phyloP scores from a whole-genome alignment of 257 asterid species.

The Phtheirospermum japonicum region DNA sequence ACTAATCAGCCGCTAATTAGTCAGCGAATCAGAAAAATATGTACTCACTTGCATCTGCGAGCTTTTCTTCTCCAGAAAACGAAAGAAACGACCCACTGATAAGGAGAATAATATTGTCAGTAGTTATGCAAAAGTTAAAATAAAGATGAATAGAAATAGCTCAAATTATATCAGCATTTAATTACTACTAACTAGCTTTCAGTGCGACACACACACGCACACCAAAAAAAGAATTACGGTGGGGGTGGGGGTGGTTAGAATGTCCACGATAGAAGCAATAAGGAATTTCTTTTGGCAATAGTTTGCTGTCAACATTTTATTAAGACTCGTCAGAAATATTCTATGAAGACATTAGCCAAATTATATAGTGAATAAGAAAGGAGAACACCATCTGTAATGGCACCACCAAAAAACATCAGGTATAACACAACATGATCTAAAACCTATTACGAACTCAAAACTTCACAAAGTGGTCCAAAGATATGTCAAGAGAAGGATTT shows the following conservation, averaged over 20 bases:
- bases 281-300: neutral
- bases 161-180: neutral
- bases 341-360: conserved; percentile 2
- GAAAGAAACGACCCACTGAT: conserved; percentile 69
- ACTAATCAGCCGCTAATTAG: neutral
- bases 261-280: conserved; percentile 1
- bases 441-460: conserved; percentile 6
- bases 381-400: conserved; percentile 8
- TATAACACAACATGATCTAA: neutral
- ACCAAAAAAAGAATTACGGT: neutral
- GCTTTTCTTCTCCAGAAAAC: conserved; percentile 87
- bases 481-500: conserved; percentile 6
- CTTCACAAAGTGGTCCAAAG: conserved; percentile 14
- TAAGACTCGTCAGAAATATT: conserved; percentile 1
- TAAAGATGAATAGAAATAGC: neutral
- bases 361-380: neutral
- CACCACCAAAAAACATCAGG: conserved; percentile 4
- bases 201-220: neutral
- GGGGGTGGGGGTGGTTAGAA: neutral
- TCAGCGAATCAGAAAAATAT: conserved; percentile 15
- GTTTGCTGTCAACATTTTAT: neutral
- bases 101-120: conserved; percentile 39
- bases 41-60: conserved; percentile 76
- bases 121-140: conserved; percentile 19
- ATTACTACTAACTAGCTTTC: conserved; percentile 5